A percentile compares a stretch with the other conserved stretches of the same genome.
phyloP scores from a whole-genome alignment of 202 grass and related monocot genomes.

The Panicum hallii region DNA sequence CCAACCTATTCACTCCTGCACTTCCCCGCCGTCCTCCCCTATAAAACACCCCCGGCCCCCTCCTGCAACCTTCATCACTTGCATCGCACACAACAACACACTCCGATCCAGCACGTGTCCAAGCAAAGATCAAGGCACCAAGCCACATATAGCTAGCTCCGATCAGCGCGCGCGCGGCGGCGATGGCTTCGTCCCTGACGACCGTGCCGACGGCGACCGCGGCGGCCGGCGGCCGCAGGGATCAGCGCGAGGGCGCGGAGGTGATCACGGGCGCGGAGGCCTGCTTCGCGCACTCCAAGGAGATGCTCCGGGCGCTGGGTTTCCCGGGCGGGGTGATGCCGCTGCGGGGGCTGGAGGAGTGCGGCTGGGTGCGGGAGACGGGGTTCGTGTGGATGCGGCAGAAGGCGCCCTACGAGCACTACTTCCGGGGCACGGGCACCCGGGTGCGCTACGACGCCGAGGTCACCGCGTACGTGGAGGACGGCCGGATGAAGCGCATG shows the following conservation, averaged over 20 bases:
- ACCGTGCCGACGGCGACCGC: conserved; percentile 32
- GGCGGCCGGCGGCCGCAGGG: background rate
- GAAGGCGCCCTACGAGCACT: conserved; percentile 73
- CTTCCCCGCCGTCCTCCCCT: background rate
- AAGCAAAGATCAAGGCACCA: background rate
- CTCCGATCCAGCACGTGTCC: background rate
- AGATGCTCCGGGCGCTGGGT: conserved; percentile 64
- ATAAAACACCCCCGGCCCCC: conserved; percentile 27
- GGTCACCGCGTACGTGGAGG: conserved; percentile 90
- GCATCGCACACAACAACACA: background rate
- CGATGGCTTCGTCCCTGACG: conserved; percentile 40
- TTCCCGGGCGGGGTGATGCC: conserved; percentile 87
- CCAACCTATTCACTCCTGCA: conserved; percentile 38
- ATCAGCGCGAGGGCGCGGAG: conserved; percentile 64
- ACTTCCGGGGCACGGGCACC: conserved; percentile 67
- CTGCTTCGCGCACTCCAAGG: conserved; percentile 66
- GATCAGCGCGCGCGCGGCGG: background rate
- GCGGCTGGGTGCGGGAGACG: conserved; percentile 75
- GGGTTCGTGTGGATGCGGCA: conserved; percentile 97
- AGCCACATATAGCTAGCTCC: background rate
- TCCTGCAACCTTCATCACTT: background rate
- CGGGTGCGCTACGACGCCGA: conserved; percentile 70
- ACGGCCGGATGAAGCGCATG: conserved; percentile 84
- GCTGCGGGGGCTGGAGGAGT: conserved; percentile 75
- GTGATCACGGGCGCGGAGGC: conserved; percentile 65